A percentile compares a stretch with the other conserved stretches of the same genome.
Conservation (phyloP, 768 basidiomycete genomes). For the Kwoniella dendrophila region DNA sequence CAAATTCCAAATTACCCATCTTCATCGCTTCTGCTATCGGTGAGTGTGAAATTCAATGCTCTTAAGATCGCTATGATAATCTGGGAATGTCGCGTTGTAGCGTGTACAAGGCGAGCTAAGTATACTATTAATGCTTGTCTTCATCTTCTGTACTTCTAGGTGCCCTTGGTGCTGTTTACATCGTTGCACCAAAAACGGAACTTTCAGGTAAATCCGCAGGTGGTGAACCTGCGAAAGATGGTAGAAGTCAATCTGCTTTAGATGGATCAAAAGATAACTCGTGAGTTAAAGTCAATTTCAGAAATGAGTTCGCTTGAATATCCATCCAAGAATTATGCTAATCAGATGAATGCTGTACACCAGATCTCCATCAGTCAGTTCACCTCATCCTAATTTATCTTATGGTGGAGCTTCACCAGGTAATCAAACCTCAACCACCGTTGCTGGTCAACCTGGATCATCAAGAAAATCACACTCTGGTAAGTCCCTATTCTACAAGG, state of each 20-base stretch:
- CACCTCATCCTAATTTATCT: conserved; percentile 39
- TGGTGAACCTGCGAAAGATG: conserved; percentile 28
- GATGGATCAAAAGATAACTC: conserved; percentile 34
- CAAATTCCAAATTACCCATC: conserved; percentile 19
- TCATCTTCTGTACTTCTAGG: conserved; percentile 29
- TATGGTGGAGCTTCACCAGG: conserved; percentile 47
- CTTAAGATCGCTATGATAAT: no score
- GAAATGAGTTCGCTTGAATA: not conserved
- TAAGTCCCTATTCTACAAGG: no score
- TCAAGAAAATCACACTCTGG: conserved; percentile 37
- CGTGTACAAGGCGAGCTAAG: no score
- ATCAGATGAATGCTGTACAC: not conserved
- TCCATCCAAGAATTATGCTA: not conserved
- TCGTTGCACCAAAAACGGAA: conserved; percentile 47
- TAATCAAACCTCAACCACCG: conserved; percentile 25
- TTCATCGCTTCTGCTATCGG: conserved; percentile 21
- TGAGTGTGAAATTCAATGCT: no score
- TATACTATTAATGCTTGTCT: no score
- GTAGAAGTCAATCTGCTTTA: conserved; percentile 40
- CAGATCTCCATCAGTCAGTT: conserved; percentile 8
- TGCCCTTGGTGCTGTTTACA: conserved; percentile 48
- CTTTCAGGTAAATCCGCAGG: conserved; percentile 30
- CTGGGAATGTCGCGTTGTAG: no score
- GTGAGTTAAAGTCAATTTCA: conserved; percentile 24
- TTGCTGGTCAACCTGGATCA: conserved; percentile 46